phyloP scores from a whole-genome alignment of 768 basidiomycete species.

The Psilocybe subaeruginosa region DNA sequence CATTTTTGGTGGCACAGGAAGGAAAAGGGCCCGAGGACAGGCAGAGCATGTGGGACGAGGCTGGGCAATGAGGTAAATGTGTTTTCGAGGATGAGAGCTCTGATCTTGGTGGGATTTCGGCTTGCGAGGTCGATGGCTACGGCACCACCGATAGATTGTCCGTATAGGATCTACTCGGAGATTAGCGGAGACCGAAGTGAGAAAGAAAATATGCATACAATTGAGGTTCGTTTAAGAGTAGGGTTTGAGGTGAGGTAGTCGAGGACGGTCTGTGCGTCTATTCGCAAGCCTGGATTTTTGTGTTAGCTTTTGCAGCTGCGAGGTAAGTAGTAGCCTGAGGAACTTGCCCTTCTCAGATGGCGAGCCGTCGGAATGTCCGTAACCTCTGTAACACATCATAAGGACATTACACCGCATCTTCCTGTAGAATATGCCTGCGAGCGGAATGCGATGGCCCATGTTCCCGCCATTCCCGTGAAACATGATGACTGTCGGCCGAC shows the following conservation, averaged over 20 bases:
- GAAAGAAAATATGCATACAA: conserved; percentile 47
- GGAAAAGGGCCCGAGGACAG: conserved; percentile 70
- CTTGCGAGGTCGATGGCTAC: conserved; percentile 89
- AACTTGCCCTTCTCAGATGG: conserved; percentile 80
- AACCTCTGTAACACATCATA: conserved; percentile 96
- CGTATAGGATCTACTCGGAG: conserved; percentile 66
- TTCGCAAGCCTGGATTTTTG: conserved; percentile 58
- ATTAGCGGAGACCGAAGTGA: neutral
- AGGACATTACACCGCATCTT: conserved; percentile 92
- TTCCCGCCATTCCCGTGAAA: conserved; percentile 93
- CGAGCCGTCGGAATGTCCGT: conserved; percentile 85
- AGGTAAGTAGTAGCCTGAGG: neutral
- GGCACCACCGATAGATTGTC: conserved; percentile 91
- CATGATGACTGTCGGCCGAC: conserved; percentile 87
- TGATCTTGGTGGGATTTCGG: conserved; percentile 70
- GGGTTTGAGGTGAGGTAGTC: conserved; percentile 73
- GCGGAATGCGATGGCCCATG: conserved; percentile 86
- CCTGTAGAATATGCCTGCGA: conserved; percentile 80
- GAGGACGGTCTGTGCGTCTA: conserved; percentile 84
- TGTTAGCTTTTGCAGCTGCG: neutral
- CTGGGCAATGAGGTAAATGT: conserved; percentile 86
- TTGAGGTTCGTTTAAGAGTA: conserved; percentile 61
- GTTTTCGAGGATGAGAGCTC: conserved; percentile 88
- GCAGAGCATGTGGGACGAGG: conserved; percentile 82
- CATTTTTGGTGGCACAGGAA: conserved; percentile 89